Evolutionary conservation across 192 early-diverging fungal species (phyloP), one percentile per base, ranked within the genome.

Genomic region (Coemansia interrupta): DNA sequence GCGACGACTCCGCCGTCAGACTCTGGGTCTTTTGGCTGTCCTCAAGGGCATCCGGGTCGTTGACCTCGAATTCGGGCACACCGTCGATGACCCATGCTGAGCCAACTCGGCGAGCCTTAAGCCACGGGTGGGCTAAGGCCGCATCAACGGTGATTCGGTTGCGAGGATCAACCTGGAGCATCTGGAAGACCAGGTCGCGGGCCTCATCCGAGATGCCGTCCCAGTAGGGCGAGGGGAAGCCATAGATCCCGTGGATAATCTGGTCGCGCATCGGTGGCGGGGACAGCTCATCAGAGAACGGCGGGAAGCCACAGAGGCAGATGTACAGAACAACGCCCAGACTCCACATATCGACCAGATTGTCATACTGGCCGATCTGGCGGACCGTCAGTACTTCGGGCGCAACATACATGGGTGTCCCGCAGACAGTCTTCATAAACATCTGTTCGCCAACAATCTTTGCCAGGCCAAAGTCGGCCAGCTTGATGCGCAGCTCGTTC

Each of bases 381-480:
- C 68, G 83, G 80, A 81, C 88, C 72, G 70, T 80, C 55, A 95
- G 83, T 14, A 97, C 86, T 70, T 97, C 95, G 4, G 95, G 95
- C 10, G 95, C 95, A 60, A 86, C 90, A 62, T 91, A 91, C 56
- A 87, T 89, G 1, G 91, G 91, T 0, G 95, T 97, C 3, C 95
- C 95, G 63, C 95, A 97, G 23, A 95, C 92, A 0, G 94, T 96
- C 43, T 80, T 76, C 60, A 98, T 81, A 57, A 89, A 80, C 58
- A 66, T 75, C 18, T 86, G 79, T 30, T 82, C 79, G 29, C 80
- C 82, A 48, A 89, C 86, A 41, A 91, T 88, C 71, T 89, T 95
- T 42, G 95, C 92, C 59, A 97, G 76, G 2, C 95, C 96, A 83
- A 98, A 98, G 72, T 98, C 96, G 20, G 90, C 86, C 55, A 98